A percentile compares a stretch with the other conserved stretches of the same genome.
phyloP scores from a whole-genome alignment of 768 basidiomycete genomes.

The Coprinopsis cinerea region DNA sequence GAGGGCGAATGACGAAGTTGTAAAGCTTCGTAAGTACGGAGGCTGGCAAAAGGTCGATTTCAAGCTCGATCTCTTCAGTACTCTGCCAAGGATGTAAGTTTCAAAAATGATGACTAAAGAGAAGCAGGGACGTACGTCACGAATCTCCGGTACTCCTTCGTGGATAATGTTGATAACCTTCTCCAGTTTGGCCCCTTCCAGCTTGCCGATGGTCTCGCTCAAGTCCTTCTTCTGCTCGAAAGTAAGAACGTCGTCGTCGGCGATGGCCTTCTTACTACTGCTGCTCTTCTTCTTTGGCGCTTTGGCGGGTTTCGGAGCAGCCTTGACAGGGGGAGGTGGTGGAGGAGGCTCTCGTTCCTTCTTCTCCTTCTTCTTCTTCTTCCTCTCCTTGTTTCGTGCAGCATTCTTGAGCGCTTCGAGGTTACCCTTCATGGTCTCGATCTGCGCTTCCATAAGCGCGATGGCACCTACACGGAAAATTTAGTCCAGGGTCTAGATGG shows the following conservation, averaged over 20 bases:
- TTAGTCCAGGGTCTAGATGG: conserved; percentile 17
- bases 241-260: conserved; percentile 79
- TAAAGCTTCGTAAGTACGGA: conserved; percentile 88
- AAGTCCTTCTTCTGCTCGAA: conserved; percentile 99
- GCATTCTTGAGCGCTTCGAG: conserved; percentile 56
- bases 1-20: conserved; percentile 86
- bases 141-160: conserved; percentile 87
- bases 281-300: conserved; percentile 46
- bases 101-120: background rate
- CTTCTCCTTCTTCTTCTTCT: conserved; percentile 69
- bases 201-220: conserved; percentile 85
- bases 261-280: conserved; percentile 51
- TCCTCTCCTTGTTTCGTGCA: conserved; percentile 32
- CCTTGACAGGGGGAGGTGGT: conserved; percentile 62
- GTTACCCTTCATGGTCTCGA: conserved; percentile 69
- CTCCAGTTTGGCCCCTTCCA: conserved; percentile 80
- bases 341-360: conserved; percentile 51
- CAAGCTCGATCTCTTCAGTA: conserved; percentile 96
- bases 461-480: conserved; percentile 50
- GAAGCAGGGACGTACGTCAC: conserved; percentile 60
- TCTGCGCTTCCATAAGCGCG: conserved; percentile 73
- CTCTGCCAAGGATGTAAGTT: conserved; percentile 47
- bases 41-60: conserved; percentile 89
- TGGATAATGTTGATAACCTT: conserved; percentile 94
- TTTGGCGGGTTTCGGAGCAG: conserved; percentile 33